Percentiles rank a stretch among this genome's conserved stretches.
Evolutionary conservation across 2,329 filamentous ascomycete genomes (phyloP).

Genomic region (Nannizziopsis arthrosporioides): DNA sequence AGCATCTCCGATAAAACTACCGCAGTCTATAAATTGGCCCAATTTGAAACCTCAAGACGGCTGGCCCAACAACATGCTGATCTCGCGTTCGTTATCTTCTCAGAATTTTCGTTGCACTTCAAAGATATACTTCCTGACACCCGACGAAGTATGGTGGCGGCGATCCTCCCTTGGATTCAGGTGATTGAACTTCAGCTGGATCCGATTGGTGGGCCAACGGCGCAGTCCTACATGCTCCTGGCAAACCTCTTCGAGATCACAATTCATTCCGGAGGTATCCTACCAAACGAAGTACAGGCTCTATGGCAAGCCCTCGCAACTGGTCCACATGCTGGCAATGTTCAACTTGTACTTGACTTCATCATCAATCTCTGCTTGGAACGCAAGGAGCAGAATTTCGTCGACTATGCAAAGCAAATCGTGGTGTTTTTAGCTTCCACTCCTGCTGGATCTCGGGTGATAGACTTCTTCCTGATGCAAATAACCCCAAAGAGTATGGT

Average conservation of each 20-base stretch:
- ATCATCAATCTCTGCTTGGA: conserved; percentile 91
- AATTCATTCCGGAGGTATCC: conserved; percentile 71
- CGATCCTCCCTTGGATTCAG: conserved; percentile 92
- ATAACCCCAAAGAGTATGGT: conserved; percentile 97
- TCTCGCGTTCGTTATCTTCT: conserved; percentile 85
- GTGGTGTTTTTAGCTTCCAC: conserved; percentile 90
- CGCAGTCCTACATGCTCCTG: conserved; percentile 84
- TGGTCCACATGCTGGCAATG: conserved; percentile 83
- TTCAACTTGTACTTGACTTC: conserved; percentile 87
- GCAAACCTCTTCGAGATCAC: conserved; percentile 95
- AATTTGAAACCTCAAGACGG: conserved; percentile 89
- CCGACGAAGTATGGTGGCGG: conserved; percentile 87
- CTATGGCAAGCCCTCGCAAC: conserved; percentile 94
- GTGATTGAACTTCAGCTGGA: conserved; percentile 85
- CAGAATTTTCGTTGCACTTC: conserved; percentile 89
- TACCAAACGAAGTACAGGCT: conserved; percentile 95
- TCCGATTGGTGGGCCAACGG: conserved; percentile 79
- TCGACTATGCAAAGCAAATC: conserved; percentile 95
- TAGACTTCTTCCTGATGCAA: conserved; percentile 85
- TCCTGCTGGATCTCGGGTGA: conserved; percentile 73
- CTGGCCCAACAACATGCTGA: conserved; percentile 81
- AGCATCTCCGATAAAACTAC: conserved; percentile 98
- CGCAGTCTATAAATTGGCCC: conserved; percentile 91
- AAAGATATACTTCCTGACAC: conserved; percentile 70
- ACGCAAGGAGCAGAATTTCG: conserved; percentile 91